Evolutionary conservation across 345 rosid species (phyloP), one percentile per base, ranked within the genome.

Genomic region (Gossypium longicalyx): DNA sequence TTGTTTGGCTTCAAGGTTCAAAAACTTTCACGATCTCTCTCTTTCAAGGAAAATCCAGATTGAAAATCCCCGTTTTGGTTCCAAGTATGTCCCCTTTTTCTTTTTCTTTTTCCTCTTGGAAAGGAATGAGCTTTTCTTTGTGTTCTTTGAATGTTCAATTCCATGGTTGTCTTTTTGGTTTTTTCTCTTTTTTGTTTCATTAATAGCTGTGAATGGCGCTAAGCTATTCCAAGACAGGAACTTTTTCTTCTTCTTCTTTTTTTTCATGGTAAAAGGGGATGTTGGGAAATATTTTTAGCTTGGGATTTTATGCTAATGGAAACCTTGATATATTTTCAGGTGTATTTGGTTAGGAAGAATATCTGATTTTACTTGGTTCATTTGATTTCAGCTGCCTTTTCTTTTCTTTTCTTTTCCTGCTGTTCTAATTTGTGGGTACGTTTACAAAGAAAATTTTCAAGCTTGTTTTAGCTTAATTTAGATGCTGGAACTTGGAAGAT

Each of bases 1-100:
- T 74, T 29, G 59, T 69, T 20, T 27, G 16, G 45, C 77, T 66
- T 15, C 71, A 51, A 74, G 43, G 19, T 64, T 74, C 41, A 25
- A 10, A 60, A 17, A 22, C 2, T 48, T 59, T 25, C 27, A 27
- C 44, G 44, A 61, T 73, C 76, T 48, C 76, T 15, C 13, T 25
- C 45, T 65, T 54, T 3, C 51, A 43, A 49, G 63, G 17, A 43
- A 64, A 64, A 25, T 63, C 71, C 62, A 64, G 71, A 23, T 64
- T 34, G 63, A 41, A 27, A 38, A 52, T 34, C 25, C 44, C 19
- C n/a, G 8, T 41, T 38, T 38, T 25, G 63, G 20, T 11, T 64
- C 59, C 53, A 53, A 22, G 64, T 66, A 65, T 9, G 64, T 54
- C 41, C 38, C 3, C 44, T 54, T 74, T 74, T 41, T 38, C 63